phyloP scores from a whole-genome alignment of 192 early-diverging fungal species.

The Radiomyces spectabilis region DNA sequence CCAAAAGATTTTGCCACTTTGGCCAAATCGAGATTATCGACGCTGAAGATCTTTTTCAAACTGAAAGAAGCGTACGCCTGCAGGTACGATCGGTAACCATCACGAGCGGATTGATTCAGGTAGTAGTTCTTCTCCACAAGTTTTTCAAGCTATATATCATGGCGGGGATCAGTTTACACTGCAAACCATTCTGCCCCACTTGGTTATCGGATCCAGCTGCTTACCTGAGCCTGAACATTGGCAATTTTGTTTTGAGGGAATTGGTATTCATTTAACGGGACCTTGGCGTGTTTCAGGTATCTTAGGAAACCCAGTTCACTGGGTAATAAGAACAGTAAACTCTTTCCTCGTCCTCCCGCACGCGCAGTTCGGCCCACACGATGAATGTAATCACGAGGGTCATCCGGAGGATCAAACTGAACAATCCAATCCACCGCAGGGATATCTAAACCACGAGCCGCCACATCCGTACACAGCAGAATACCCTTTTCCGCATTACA shows the following conservation, averaged over 20 bases:
- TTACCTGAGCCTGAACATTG: constrained; percentile 90
- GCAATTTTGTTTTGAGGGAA: constrained; percentile 92
- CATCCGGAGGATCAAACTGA: constrained; percentile 99
- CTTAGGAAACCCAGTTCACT: constrained; percentile 91
- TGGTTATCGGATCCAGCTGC: background rate
- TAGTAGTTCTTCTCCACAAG: constrained; percentile 98
- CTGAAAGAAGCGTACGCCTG: constrained; percentile 93
- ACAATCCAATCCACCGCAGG: constrained; percentile 99
- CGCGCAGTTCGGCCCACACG: constrained; percentile 95
- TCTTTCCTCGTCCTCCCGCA: constrained; percentile 81
- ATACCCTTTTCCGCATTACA: constrained; percentile 91
- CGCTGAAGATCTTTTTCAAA: constrained; percentile 94
- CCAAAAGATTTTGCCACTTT: constrained; percentile 94
- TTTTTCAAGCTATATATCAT: constrained; percentile 78
- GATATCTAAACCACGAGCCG: constrained; percentile 95
- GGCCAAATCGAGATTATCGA: constrained; percentile 83
- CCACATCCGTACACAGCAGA: constrained; percentile 94
- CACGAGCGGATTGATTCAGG: constrained; percentile 89
- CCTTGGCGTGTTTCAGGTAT: constrained; percentile 97
- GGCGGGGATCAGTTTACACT: too few relatives aligned
- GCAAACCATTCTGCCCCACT: background rate
- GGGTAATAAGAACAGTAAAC: constrained; percentile 92
- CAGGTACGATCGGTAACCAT: constrained; percentile 94
- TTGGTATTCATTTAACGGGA: constrained; percentile 98
- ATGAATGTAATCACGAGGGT: constrained; percentile 96